Evolutionary conservation across 257 asterid species (phyloP).

Genomic region (Osmanthus fragrans): DNA sequence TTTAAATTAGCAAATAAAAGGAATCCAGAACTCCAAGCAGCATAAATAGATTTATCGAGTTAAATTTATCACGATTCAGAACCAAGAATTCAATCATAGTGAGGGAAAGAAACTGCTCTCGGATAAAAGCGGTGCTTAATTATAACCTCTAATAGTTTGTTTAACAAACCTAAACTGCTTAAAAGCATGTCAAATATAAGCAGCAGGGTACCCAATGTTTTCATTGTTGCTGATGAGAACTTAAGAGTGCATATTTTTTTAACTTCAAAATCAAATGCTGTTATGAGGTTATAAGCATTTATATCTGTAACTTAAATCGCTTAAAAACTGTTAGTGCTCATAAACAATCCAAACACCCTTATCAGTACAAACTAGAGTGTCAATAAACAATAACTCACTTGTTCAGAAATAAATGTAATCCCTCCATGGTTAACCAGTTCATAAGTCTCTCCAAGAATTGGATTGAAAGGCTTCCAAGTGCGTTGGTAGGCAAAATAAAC

Average conservation of each 20-base stretch:
- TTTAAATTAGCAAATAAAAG: constrained; percentile 6
- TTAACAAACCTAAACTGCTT: not conserved
- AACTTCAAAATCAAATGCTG: not conserved
- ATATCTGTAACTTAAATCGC: not conserved
- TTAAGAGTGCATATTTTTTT: not conserved
- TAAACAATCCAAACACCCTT: not conserved
- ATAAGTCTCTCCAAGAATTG: constrained; percentile 97
- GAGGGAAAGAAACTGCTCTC: not conserved
- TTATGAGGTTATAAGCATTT: not conserved
- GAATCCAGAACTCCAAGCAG: constrained; percentile 1
- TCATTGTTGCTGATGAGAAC: not conserved
- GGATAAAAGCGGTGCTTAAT: not conserved
- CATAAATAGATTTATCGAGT: not conserved
- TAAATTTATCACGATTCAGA: not conserved
- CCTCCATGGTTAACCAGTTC: constrained; percentile 90
- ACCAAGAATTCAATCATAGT: constrained; percentile 19
- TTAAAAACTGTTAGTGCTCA: not conserved
- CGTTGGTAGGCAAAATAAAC: constrained; percentile 92
- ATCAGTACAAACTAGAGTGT: not conserved
- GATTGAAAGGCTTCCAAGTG: constrained; percentile 99
- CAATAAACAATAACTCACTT: constrained; percentile 46
- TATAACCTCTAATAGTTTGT: not conserved
- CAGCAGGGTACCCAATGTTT: not conserved
- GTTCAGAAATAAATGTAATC: constrained; percentile 84
- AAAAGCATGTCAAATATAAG: not conserved